Evolutionary conservation across 2,329 filamentous ascomycete species (phyloP).

Genomic region (Hypoxylon sp.): DNA sequence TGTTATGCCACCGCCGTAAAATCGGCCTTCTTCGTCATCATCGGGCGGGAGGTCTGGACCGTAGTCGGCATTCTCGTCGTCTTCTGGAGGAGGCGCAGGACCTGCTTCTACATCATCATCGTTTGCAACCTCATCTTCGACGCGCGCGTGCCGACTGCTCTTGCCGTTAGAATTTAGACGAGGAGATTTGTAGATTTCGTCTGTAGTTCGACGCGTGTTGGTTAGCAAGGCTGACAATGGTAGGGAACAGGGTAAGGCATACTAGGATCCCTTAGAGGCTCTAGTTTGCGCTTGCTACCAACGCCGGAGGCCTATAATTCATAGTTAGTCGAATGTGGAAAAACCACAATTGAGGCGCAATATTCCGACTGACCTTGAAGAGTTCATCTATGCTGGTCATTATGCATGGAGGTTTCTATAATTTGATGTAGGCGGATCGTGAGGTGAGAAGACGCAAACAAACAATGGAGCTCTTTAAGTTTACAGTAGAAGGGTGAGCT

Average conservation of each 20-base stretch:
- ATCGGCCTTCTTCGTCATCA: constrained; percentile 92
- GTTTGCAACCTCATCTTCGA: constrained; percentile 60
- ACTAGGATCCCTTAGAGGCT: constrained; percentile 75
- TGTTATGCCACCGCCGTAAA: constrained; percentile 93
- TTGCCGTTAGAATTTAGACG: constrained; percentile 64
- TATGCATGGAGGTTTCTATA: constrained; percentile 12
- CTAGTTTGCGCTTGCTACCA: constrained; percentile 74
- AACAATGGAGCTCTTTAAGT: neutral
- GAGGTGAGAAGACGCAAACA: neutral
- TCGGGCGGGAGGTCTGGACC: constrained; percentile 51
- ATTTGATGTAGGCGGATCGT: constrained; percentile 6
- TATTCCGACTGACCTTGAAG: constrained; percentile 63
- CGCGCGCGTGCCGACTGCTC: constrained; percentile 62
- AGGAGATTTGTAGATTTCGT: constrained; percentile 75
- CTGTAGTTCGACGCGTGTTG: constrained; percentile 55
- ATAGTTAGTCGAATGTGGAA: constrained; percentile 13
- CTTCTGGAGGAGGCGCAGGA: constrained; percentile 68
- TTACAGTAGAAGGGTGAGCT: constrained; percentile 20
- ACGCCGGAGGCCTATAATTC: constrained; percentile 56
- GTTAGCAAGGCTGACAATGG: constrained; percentile 7
- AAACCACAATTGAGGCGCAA: neutral
- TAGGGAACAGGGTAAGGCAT: constrained; percentile 52
- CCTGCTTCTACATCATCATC: constrained; percentile 63
- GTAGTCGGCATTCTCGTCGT: constrained; percentile 62
- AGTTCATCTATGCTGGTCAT: constrained; percentile 74